phyloP scores from a whole-genome alignment of 129 eudicot genomes.

The Oenanthe sinensis region DNA sequence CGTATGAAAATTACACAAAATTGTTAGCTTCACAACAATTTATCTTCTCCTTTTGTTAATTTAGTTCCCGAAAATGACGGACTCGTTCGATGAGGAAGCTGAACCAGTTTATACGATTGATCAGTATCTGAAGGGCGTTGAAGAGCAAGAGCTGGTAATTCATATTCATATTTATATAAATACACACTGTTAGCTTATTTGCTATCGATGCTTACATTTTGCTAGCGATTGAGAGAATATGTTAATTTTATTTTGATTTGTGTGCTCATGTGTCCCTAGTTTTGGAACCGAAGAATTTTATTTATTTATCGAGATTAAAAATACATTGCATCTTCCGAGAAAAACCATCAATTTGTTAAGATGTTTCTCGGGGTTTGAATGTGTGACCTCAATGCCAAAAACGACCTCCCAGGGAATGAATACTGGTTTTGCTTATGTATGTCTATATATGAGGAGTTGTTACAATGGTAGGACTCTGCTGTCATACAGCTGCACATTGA shows the following conservation, averaged over 20 bases:
- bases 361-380: too few relatives aligned
- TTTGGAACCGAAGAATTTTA: too few relatives aligned
- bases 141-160: conserved; percentile 75
- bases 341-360: too few relatives aligned
- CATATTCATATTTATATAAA: neutral
- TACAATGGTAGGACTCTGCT: neutral
- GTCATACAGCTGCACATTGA: neutral
- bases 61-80: conserved; percentile 1
- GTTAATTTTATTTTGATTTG: neutral
- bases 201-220: neutral
- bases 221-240: neutral
- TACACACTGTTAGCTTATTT: neutral
- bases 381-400: neutral
- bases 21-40: neutral
- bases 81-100: conserved; percentile 64
- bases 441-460: neutral
- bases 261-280: neutral
- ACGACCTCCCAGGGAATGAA: neutral
- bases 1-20: neutral
- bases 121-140: conserved; percentile 67
- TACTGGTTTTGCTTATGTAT: neutral
- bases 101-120: conserved; percentile 57
- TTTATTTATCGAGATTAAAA: neutral
- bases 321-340: too few relatives aligned
- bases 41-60: neutral